Evolutionary conservation across 495 filamentous ascomycete genomes (phyloP).

Genomic region (Aspergillus cristatus): DNA sequence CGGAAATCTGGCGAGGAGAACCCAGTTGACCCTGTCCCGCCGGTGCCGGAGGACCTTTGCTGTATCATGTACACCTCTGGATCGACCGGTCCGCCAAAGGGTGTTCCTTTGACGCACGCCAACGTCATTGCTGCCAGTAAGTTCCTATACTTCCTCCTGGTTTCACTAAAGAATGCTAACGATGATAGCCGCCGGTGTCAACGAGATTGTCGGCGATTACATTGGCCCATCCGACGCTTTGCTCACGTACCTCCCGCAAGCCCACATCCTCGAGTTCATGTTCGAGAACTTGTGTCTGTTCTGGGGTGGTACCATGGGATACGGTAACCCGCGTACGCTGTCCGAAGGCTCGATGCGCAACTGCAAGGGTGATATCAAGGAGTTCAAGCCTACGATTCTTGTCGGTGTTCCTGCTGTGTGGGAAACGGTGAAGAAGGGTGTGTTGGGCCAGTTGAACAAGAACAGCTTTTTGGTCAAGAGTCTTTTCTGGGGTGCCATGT

Average conservation of each 20-base stretch:
- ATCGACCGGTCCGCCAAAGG: slow-evolving; percentile 94
- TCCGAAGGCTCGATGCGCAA: slow-evolving; percentile 85
- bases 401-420: slow-evolving; percentile 96
- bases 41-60: slow-evolving; percentile 77
- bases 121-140: slow-evolving; percentile 82
- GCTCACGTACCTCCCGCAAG: slow-evolving; percentile 85
- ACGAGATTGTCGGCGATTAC: slow-evolving; percentile 73
- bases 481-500: slow-evolving; percentile 88
- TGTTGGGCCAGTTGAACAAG: slow-evolving; percentile 75
- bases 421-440: slow-evolving; percentile 98
- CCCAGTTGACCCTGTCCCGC: slow-evolving; percentile 70
- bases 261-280: slow-evolving; percentile 95
- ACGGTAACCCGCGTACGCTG: slow-evolving; percentile 88
- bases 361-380: slow-evolving; percentile 91
- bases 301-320: slow-evolving; percentile 97
- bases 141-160: slow-evolving; percentile 16
- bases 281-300: slow-evolving; percentile 89
- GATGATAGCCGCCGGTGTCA: slow-evolving; percentile 72
- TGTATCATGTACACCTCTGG: slow-evolving; percentile 99
- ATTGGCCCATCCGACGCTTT: slow-evolving; percentile 80
- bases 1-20: slow-evolving; percentile 75
- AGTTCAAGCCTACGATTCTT: slow-evolving; percentile 84
- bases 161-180: background rate
- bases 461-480: slow-evolving; percentile 63
- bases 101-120: slow-evolving; percentile 81